Evolutionary conservation across 352 stramenopile species (phyloP).

Genomic region (Globisporangium cylindrosporum): DNA sequence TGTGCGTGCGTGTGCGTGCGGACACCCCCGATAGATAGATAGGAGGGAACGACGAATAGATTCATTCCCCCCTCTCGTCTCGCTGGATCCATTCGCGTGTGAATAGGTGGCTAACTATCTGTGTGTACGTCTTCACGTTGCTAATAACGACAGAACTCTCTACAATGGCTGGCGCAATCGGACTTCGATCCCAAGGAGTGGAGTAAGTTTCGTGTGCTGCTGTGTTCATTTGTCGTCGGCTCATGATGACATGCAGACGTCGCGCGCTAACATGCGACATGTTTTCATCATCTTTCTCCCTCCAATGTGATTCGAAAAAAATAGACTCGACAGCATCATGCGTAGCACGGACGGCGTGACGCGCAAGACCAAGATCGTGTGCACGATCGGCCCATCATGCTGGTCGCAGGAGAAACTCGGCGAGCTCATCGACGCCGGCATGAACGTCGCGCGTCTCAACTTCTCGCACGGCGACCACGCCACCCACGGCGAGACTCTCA

Average conservation of each 20-base stretch:
- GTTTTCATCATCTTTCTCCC: background rate
- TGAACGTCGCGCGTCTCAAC: slow-evolving; percentile 98
- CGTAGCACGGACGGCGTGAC: slow-evolving; percentile 42
- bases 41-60: background rate
- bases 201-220: slow-evolving; percentile 25
- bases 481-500: slow-evolving; percentile 69
- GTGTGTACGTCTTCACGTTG: background rate
- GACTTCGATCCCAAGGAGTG: slow-evolving; percentile 41
- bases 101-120: background rate
- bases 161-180: slow-evolving; percentile 45
- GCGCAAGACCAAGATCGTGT: slow-evolving; percentile 91
- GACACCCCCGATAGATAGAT: background rate
- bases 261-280: slow-evolving; percentile 10
- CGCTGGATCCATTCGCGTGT: background rate
- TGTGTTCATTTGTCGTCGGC: background rate
- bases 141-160: slow-evolving; percentile 4
- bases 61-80: background rate
- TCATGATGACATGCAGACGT: background rate
- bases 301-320: background rate
- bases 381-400: slow-evolving; percentile 86
- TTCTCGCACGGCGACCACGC: slow-evolving; percentile 98
- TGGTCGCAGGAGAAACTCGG: slow-evolving; percentile 94
- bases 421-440: slow-evolving; percentile 86
- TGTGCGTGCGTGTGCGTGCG: background rate
- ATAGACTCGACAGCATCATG: slow-evolving; percentile 59